Evolutionary conservation across 257 asterid genomes (phyloP).

Genomic region (Forsythia suspensa): DNA sequence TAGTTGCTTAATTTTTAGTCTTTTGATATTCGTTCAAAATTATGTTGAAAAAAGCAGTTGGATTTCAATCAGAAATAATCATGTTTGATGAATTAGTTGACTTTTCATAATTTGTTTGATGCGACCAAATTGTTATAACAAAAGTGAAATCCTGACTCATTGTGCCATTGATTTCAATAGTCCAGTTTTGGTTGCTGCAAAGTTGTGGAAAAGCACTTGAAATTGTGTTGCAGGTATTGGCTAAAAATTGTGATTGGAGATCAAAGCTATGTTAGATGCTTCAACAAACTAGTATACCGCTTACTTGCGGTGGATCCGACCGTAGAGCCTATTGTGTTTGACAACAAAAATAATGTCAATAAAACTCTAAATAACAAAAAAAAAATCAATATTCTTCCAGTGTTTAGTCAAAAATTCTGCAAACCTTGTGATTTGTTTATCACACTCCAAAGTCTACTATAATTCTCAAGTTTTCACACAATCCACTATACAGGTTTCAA

Average conservation of each 20-base stretch:
- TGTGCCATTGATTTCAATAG: background rate
- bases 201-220: constrained; percentile 12
- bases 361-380: too few relatives aligned
- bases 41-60: background rate
- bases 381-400: too few relatives aligned
- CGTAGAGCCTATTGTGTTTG: too few relatives aligned
- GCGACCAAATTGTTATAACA: background rate
- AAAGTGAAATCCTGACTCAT: background rate
- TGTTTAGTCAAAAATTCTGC: too few relatives aligned
- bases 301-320: too few relatives aligned
- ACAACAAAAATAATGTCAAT: too few relatives aligned
- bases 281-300: too few relatives aligned
- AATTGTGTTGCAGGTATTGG: background rate
- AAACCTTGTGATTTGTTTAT: too few relatives aligned
- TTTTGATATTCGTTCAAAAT: background rate
- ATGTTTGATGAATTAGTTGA: constrained; percentile 4
- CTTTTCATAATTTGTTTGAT: constrained; percentile 5
- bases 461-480: too few relatives aligned
- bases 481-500: too few relatives aligned
- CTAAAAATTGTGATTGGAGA: background rate
- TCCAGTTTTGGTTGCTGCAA: constrained; percentile 7
- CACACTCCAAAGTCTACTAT: too few relatives aligned
- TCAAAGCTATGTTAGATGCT: constrained; percentile 16
- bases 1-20: background rate
- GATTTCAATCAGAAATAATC: background rate